Conservation (phyloP, 306 rosid species). For the Vigna reflexopilosa region DNA sequence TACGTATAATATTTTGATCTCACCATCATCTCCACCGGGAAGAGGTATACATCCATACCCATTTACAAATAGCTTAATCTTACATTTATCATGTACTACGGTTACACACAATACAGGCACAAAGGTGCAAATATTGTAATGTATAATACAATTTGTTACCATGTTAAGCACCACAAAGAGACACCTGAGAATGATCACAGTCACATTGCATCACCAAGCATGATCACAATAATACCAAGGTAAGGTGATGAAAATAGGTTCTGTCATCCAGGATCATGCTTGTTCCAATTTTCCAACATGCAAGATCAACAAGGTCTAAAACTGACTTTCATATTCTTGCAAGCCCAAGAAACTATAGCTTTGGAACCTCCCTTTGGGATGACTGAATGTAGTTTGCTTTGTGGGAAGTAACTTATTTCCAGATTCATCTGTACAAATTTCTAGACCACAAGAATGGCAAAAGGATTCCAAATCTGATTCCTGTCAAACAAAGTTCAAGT, state of each 20-base stretch:
- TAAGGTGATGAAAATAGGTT: slow-evolving; percentile 4
- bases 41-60: too few relatives aligned
- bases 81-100: background rate
- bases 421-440: slow-evolving; percentile 60
- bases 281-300: slow-evolving; percentile 23
- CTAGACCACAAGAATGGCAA: slow-evolving; percentile 76
- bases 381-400: slow-evolving; percentile 73
- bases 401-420: slow-evolving; percentile 72
- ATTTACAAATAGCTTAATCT: background rate
- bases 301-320: slow-evolving; percentile 15
- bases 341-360: slow-evolving; percentile 60
- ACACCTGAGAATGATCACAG: background rate
- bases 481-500: slow-evolving; percentile 44
- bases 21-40: too few relatives aligned
- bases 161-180: background rate
- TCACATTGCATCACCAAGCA: background rate
- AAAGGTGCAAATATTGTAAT: background rate
- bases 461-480: slow-evolving; percentile 75
- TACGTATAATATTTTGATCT: too few relatives aligned
- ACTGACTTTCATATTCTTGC: slow-evolving; percentile 55
- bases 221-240: background rate
- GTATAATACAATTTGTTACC: slow-evolving; percentile 25
- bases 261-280: background rate
- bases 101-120: slow-evolving; percentile 14
- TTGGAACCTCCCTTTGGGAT: slow-evolving; percentile 66